Evolutionary conservation across 2,329 filamentous ascomycete species (phyloP).

Genomic region (Aspergillus ochraceus): DNA sequence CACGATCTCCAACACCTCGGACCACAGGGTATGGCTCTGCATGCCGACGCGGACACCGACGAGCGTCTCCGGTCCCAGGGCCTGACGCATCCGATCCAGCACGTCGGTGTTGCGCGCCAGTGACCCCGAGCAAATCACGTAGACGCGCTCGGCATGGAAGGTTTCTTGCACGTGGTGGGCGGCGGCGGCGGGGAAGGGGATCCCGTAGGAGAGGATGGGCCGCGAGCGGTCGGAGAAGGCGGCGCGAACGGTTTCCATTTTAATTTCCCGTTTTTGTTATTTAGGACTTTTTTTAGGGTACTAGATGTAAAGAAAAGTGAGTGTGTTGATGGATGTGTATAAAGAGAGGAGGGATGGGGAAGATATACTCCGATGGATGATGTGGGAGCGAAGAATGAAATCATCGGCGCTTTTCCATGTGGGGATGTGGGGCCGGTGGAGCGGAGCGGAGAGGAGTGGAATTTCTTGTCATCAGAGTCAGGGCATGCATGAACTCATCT

Average conservation of each 20-base stretch:
- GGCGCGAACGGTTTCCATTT: conserved; percentile 38
- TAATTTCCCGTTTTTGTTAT: neutral
- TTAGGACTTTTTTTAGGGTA: neutral
- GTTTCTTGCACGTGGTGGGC: conserved; percentile 47
- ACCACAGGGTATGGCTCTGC: conserved; percentile 55
- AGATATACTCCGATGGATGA: neutral
- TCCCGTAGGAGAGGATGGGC: conserved; percentile 50
- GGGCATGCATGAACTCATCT: no score
- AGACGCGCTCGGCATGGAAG: conserved; percentile 49
- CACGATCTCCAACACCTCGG: conserved; percentile 52
- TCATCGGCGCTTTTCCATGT: neutral
- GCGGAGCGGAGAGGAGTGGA: conserved; percentile 8
- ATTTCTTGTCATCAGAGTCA: neutral
- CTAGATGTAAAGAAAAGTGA: neutral
- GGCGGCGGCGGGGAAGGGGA: conserved; percentile 48
- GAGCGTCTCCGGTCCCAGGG: conserved; percentile 39
- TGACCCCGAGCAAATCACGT: conserved; percentile 54
- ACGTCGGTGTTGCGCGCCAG: conserved; percentile 49
- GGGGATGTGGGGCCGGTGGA: conserved; percentile 9
- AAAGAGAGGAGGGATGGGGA: neutral
- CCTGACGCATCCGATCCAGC: conserved; percentile 42
- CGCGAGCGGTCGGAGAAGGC: conserved; percentile 37
- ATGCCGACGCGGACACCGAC: conserved; percentile 53
- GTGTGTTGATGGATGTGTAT: neutral
- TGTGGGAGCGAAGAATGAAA: neutral